Conservation (phyloP, 2,329 filamentous ascomycete genomes). For the Cordyceps farinosa region DNA sequence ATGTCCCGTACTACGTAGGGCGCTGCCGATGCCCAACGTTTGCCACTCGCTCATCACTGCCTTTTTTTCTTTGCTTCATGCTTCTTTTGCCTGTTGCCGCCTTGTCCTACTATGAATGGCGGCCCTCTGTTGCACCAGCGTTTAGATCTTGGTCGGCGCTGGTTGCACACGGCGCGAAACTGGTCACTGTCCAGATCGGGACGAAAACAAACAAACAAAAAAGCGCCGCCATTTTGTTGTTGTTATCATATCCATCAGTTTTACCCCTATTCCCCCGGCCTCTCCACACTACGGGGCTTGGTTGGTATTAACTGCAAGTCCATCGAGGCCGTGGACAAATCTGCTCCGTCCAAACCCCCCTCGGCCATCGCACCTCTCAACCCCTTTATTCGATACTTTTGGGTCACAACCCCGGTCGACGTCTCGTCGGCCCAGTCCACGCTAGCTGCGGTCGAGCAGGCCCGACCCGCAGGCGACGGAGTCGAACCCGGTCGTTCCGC, state of each 20-base stretch:
- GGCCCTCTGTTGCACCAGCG: not conserved
- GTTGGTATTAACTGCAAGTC: not conserved
- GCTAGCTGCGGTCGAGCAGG: constrained; percentile 7
- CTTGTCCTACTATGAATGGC: not conserved
- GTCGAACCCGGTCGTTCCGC: constrained; percentile 13
- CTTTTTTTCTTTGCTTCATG: not conserved
- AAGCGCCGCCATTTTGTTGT: not conserved
- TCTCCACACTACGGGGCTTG: constrained; percentile 11
- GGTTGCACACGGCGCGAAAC: not conserved
- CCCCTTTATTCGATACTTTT: constrained; percentile 6
- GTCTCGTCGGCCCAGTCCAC: not conserved
- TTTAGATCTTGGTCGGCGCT: not conserved
- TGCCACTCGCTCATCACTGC: not conserved
- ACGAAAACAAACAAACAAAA: constrained; percentile 15
- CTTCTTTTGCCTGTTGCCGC: not conserved
- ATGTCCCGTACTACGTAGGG: not conserved
- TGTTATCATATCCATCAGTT: not conserved
- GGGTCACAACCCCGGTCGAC: not conserved
- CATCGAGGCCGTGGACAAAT: not conserved
- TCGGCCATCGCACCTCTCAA: not conserved
- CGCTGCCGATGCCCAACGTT: constrained; percentile 11
- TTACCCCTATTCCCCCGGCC: constrained; percentile 13
- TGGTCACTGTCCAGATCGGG: constrained; percentile 16
- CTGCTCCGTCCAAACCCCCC: not conserved
- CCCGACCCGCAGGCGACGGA: constrained; percentile 14